phyloP scores from a whole-genome alignment of 163 green algal genomes.

The Scenedesmus sp. region DNA sequence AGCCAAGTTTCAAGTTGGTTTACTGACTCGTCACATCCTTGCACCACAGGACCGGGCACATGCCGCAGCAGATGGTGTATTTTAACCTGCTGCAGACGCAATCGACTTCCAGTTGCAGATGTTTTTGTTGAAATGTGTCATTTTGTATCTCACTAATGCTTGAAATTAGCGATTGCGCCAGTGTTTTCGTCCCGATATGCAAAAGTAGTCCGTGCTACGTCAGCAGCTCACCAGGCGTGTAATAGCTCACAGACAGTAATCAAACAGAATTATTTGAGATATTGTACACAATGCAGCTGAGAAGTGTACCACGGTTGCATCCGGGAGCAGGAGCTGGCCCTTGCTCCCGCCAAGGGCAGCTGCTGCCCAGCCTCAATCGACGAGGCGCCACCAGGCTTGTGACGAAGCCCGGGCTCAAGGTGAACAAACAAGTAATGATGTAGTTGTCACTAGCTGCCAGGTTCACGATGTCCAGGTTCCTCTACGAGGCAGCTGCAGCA shows the following conservation, averaged over 20 bases:
- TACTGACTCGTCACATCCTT: neutral
- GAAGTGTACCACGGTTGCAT: neutral
- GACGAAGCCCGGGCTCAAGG: neutral
- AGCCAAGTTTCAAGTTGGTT: neutral
- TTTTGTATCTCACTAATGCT: too few species aligned
- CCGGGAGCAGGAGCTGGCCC: neutral
- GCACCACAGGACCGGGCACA: neutral
- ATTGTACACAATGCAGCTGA: neutral
- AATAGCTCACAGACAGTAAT: neutral
- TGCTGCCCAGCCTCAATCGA: neutral
- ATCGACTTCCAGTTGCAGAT: neutral
- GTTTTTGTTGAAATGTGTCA: neutral
- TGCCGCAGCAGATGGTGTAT: conserved; percentile 1
- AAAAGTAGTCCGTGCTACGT: neutral
- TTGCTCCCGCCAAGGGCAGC: neutral
- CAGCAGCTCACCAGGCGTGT: neutral
- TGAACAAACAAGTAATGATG: neutral
- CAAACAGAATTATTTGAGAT: too few species aligned
- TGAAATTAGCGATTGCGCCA: neutral
- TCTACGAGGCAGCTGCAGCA: neutral
- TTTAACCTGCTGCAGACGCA: neutral
- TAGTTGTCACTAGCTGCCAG: neutral
- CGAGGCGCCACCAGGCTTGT: neutral
- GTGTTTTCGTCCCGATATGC: neutral
- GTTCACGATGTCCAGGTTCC: neutral